Evolutionary conservation across 768 basidiomycete species (phyloP).

Genomic region (Boletus rufocinnamomeus): DNA sequence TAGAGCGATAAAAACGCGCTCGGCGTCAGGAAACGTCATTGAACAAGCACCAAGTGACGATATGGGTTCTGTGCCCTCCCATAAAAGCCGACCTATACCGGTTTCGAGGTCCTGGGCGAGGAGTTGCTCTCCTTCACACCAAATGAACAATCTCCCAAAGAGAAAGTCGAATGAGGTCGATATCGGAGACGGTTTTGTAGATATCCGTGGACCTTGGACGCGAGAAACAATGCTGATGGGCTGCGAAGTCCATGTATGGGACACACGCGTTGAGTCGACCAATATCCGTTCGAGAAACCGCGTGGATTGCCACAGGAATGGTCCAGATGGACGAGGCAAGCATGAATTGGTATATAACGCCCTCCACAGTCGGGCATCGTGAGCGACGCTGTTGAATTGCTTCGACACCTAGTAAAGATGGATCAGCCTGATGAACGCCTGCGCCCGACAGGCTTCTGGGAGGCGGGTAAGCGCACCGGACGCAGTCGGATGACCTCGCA

Average conservation of each 20-base stretch:
- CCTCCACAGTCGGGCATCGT: constrained; percentile 23
- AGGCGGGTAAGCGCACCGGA: constrained; percentile 12
- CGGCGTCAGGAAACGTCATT: constrained; percentile 16
- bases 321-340: constrained; percentile 25
- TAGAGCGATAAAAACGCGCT: constrained; percentile 24
- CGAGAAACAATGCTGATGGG: constrained; percentile 14
- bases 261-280: constrained; percentile 20
- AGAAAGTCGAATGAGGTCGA: constrained; percentile 26
- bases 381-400: constrained; percentile 16
- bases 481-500: constrained; percentile 19
- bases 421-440: constrained; percentile 1
- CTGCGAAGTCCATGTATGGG: constrained; percentile 24
- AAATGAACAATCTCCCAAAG: constrained; percentile 27
- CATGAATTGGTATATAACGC: constrained; percentile 17
- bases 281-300: constrained; percentile 22
- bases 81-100: constrained; percentile 22
- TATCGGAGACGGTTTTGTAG: constrained; percentile 8
- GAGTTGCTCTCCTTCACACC: constrained; percentile 23
- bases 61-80: constrained; percentile 15
- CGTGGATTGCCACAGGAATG: constrained; percentile 24
- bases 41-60: constrained; percentile 26
- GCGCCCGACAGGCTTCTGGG: not conserved
- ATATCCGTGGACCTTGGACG: constrained; percentile 19
- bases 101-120: constrained; percentile 26
- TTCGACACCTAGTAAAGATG: constrained; percentile 20